These are phyloP conservation scores for Fusarium annulatum DNA, from an alignment of 2,329 filamentous ascomycete genomes.

Conservation along the genomic window DNA sequence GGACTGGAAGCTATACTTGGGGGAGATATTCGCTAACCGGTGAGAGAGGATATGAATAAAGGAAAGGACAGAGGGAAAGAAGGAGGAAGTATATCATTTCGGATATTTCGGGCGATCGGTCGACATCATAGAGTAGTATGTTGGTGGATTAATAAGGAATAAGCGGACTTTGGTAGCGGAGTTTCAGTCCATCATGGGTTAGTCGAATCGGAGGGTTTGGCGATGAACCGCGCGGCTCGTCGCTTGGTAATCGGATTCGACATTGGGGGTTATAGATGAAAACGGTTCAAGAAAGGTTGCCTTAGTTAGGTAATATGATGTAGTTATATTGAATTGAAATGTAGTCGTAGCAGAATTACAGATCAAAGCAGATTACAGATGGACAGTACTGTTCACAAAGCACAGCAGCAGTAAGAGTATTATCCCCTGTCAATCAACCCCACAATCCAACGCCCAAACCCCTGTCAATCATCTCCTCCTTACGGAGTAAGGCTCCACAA, in stretches of 20 bases:
- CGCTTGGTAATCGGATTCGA: neutral
- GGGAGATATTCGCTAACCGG: neutral
- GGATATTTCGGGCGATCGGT: slow-evolving; percentile 27
- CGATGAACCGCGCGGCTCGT: neutral
- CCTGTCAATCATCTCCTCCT: neutral
- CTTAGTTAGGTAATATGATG: neutral
- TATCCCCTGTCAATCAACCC: neutral
- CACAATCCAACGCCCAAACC: neutral
- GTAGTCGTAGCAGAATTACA: neutral
- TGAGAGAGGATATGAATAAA: neutral
- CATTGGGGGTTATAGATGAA: neutral
- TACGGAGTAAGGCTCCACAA: neutral
- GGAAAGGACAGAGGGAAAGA: neutral
- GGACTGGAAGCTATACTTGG: neutral
- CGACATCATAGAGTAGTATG: slow-evolving; percentile 15
- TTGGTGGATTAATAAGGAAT: slow-evolving; percentile 23
- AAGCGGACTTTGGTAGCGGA: slow-evolving; percentile 22
- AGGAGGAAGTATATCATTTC: neutral
- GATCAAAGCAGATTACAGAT: neutral
- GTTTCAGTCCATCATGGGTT: slow-evolving; percentile 1
- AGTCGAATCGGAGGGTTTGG: slow-evolving; percentile 13
- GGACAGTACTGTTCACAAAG: too few relatives aligned
- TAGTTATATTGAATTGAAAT: neutral
- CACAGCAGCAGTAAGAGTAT: neutral
- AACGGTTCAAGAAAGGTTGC: too few relatives aligned